These are phyloP conservation scores for Backusella macrospora DNA, from an alignment of 192 early-diverging fungal genomes.

Conservation along the genomic window DNA sequence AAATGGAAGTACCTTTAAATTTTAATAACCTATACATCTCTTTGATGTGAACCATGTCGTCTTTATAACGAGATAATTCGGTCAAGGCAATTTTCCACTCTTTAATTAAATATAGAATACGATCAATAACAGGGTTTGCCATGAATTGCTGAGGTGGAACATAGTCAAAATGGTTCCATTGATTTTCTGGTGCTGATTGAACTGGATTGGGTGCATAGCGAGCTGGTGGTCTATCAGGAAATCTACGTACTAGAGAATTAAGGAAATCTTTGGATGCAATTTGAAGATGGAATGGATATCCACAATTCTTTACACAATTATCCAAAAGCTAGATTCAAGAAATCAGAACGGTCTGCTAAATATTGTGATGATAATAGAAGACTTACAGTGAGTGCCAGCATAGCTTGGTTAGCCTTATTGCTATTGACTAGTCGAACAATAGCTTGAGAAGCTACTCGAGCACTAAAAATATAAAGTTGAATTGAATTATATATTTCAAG, in stretches of 20 bases:
- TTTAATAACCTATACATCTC: constrained; percentile 91
- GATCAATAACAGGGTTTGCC: constrained; percentile 73
- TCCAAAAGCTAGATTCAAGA: constrained; percentile 72
- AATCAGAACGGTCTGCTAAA: neutral
- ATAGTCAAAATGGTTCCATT: constrained; percentile 40
- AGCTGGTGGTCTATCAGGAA: constrained; percentile 84
- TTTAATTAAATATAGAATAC: constrained; percentile 90
- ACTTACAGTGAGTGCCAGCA: constrained; percentile 67
- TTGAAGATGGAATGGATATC: constrained; percentile 95
- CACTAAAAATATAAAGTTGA: constrained; percentile 44
- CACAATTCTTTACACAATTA: constrained; percentile 97
- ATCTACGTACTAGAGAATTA: constrained; percentile 90
- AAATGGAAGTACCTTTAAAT: constrained; percentile 70
- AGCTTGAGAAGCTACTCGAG: constrained; percentile 73
- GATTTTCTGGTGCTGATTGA: constrained; percentile 27
- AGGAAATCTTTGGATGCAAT: constrained; percentile 96
- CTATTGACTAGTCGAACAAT: constrained; percentile 69
- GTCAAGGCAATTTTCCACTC: constrained; percentile 93
- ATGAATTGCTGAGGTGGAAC: constrained; percentile 24
- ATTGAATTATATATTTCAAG: neutral
- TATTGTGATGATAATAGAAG: neutral
- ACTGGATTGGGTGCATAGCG: constrained; percentile 20
- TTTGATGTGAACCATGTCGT: constrained; percentile 91
- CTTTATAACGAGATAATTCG: constrained; percentile 84
- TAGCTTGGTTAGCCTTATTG: constrained; percentile 52